phyloP scores from a whole-genome alignment of 2,329 filamentous ascomycete genomes.

The Fusarium sp. region DNA sequence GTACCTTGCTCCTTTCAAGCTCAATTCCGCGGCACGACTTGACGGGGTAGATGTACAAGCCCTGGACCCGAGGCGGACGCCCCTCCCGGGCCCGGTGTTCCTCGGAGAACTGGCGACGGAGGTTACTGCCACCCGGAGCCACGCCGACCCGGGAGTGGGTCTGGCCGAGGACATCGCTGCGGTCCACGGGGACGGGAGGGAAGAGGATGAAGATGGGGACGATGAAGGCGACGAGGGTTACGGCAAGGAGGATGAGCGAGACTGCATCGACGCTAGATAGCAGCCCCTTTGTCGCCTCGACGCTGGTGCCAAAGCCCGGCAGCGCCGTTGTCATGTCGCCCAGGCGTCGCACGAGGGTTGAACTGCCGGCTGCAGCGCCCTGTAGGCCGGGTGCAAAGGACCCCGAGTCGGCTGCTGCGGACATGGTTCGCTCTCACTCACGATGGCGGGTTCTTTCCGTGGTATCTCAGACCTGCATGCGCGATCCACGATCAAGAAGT shows the following conservation, averaged over 20 bases:
- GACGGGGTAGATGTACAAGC: slow-evolving; percentile 83
- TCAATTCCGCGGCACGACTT: slow-evolving; percentile 86
- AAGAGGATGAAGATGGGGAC: slow-evolving; percentile 67
- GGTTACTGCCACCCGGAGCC: slow-evolving; percentile 52
- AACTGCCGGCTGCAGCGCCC: slow-evolving; percentile 26
- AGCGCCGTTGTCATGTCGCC: slow-evolving; percentile 38
- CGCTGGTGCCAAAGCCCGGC: slow-evolving; percentile 27
- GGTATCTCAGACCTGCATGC: slow-evolving; percentile 14
- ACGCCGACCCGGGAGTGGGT: slow-evolving; percentile 65
- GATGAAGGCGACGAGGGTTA: slow-evolving; percentile 63
- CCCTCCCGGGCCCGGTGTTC: slow-evolving; percentile 37
- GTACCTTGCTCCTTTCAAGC: slow-evolving; percentile 71
- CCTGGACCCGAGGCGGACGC: slow-evolving; percentile 59
- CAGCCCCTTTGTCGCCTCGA: slow-evolving; percentile 33
- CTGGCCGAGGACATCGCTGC: slow-evolving; percentile 65
- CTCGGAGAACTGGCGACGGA: slow-evolving; percentile 45
- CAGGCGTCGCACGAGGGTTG: slow-evolving; percentile 32
- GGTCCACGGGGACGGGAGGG: slow-evolving; percentile 65
- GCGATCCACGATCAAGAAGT: not conserved
- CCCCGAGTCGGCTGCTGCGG: slow-evolving; percentile 29
- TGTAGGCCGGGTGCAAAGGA: slow-evolving; percentile 25
- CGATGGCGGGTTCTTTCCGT: slow-evolving; percentile 10
- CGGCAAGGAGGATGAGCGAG: slow-evolving; percentile 55
- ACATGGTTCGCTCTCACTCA: slow-evolving; percentile 16
- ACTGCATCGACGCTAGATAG: slow-evolving; percentile 46